Base-by-base conservation (phyloP, 495 filamentous ascomycete genomes). In the Penicillium argentinense region DNA sequence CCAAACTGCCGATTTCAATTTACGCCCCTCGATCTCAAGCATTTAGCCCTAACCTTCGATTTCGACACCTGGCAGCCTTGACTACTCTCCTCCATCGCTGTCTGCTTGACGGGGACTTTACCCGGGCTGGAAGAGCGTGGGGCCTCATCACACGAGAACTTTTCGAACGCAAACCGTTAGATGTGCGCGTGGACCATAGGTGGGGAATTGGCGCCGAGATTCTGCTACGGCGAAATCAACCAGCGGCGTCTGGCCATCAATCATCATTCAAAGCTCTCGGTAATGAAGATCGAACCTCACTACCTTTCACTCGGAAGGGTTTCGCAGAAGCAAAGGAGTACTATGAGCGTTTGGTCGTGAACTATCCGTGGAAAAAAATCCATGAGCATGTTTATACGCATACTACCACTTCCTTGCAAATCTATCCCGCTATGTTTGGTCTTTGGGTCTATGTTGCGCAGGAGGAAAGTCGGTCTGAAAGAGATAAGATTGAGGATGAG, bases 161-260 rank as follows among this genome's bases (percentile, higher is more conserved):
- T 34, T 57, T 77, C 18, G 56, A 57, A 37, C 78, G 83, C 1
- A 56, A 56, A 11, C 56, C 63, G n/a, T 53, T 83, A 16, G 82
- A 88, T 63, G 60, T 82, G 2, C 71, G 83, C 23, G 66, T 39
- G 14, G 72, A 74, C 44, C 75, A 69, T 6, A 66, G 79, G 45
- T 89, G 85, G 85, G 83, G 82, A 11, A 78, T 89, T 33, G 85
- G 84, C 19, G 84, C 84, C 12, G 85, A 88, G 53, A 71, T 89
- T 33, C 57, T 88, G 36, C 69, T 87, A 21, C 73, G 76, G 11
- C 64, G 71, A 54, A 60, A 64, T 47, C 43, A 51, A 45, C 56
- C 64, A 38, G 30, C 54, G 24, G 42, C 53, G 5, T 28, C 58
- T 9, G 47, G 26, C 16, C 17, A 33, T 32, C 16, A 29, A 34